Conservation (phyloP, 129 eudicot species). For the Chrysanthemum makinoi region DNA sequence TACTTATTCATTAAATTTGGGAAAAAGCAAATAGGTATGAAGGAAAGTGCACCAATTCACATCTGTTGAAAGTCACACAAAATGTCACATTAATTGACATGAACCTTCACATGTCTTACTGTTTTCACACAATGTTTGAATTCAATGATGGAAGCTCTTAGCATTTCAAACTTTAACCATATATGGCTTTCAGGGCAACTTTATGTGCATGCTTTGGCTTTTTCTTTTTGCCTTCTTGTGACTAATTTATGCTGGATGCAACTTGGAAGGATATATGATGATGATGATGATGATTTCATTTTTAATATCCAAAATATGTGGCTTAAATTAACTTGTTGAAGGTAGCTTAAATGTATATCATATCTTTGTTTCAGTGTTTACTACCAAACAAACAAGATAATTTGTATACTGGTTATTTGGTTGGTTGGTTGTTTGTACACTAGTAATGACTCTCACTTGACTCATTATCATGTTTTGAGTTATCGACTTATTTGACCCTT, state of each 20-base stretch:
- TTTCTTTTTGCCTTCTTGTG: conserved; percentile 28
- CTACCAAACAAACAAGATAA: conserved; percentile 19
- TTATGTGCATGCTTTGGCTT: conserved; percentile 20
- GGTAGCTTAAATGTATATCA: neutral
- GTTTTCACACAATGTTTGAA: conserved; percentile 25
- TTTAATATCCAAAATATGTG: conserved; percentile 24
- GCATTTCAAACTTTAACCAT: conserved; percentile 24
- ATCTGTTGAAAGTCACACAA: conserved; percentile 27
- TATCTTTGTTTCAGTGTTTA: neutral
- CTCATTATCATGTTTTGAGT: neutral
- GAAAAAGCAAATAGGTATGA: conserved; percentile 14
- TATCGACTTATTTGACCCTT: conserved; percentile 8
- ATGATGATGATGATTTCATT: conserved; percentile 5
- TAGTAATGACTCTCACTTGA: too few species aligned
- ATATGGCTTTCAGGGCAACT: conserved; percentile 23
- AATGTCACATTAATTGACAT: conserved; percentile 27
- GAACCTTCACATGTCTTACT: conserved; percentile 27
- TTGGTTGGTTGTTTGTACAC: conserved; percentile 8
- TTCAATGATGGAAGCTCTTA: conserved; percentile 21
- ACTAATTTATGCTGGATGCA: conserved; percentile 26
- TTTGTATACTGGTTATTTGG: neutral
- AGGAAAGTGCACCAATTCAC: conserved; percentile 16
- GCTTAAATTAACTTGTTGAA: neutral
- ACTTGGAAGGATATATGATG: conserved; percentile 25
- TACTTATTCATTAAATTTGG: neutral